These are phyloP conservation scores for Solanum microdontum DNA, from an alignment of 257 asterid species.

Conservation along the genomic window DNA sequence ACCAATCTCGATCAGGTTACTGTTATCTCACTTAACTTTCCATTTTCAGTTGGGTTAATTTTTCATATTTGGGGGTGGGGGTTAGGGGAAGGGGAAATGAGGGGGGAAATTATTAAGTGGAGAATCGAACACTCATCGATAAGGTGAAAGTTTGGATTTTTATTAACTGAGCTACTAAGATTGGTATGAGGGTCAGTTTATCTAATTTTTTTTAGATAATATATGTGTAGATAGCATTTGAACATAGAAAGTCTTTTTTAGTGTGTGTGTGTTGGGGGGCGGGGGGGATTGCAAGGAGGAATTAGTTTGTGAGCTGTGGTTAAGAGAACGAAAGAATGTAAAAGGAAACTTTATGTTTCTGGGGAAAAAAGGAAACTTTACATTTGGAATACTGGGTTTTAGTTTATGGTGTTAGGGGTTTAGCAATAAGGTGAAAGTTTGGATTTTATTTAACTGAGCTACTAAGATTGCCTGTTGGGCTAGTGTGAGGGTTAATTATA, in stretches of 20 bases:
- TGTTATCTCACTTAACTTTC: background rate
- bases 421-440: background rate
- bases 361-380: background rate
- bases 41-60: background rate
- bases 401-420: background rate
- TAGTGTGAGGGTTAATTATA: background rate
- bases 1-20: constrained; percentile 62
- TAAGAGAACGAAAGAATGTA: background rate
- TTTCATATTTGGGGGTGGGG: background rate
- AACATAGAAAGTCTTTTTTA: background rate
- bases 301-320: background rate
- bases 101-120: background rate
- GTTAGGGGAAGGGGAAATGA: background rate
- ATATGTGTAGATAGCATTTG: background rate
- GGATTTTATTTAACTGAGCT: background rate
- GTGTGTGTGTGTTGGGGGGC: background rate
- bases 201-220: background rate
- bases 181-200: background rate
- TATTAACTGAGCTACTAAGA: background rate
- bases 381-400: background rate
- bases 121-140: background rate
- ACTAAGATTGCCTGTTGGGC: background rate
- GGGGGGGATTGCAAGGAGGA: background rate
- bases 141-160: background rate
- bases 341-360: background rate